Evolutionary conservation across 345 rosid species (phyloP).

Genomic region (Erysimum cheiranthoides): DNA sequence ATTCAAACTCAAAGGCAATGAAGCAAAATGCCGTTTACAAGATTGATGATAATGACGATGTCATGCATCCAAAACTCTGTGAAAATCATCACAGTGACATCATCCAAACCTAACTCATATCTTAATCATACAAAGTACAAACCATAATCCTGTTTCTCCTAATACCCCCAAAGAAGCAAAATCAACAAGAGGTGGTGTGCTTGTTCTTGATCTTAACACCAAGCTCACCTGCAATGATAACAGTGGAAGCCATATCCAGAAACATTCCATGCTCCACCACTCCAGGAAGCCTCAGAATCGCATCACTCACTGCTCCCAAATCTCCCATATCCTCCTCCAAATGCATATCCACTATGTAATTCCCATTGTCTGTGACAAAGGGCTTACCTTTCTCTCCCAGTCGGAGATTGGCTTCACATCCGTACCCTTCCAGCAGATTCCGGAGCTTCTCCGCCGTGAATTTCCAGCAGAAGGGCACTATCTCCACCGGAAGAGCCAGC

Average conservation of each 20-base stretch:
- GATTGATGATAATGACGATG: not conserved
- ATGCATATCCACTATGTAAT: conserved; percentile 80
- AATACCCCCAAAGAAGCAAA: not conserved
- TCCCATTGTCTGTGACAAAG: conserved; percentile 83
- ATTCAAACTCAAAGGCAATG: not conserved
- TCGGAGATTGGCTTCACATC: conserved; percentile 63
- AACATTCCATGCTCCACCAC: conserved; percentile 98
- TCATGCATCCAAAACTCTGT: conserved; percentile 26
- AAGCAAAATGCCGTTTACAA: not conserved
- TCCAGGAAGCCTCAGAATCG: conserved; percentile 77
- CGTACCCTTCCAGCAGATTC: conserved; percentile 58
- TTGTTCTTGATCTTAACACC: conserved; percentile 73
- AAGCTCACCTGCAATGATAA: conserved; percentile 87
- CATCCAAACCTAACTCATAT: conserved; percentile 14
- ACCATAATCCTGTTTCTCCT: conserved; percentile 3
- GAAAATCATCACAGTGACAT: conserved; percentile 26
- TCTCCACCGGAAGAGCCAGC: conserved; percentile 83
- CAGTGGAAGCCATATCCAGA: conserved; percentile 89
- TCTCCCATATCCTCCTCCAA: conserved; percentile 80
- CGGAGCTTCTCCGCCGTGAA: conserved; percentile 65
- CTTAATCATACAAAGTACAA: not conserved
- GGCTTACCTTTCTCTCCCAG: conserved; percentile 47
- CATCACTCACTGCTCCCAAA: conserved; percentile 70
- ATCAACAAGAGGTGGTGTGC: conserved; percentile 5
- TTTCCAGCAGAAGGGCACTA: conserved; percentile 86